Base-by-base conservation (phyloP, 352 stramenopile genomes). In the Elongisporangium prolatum region DNA sequence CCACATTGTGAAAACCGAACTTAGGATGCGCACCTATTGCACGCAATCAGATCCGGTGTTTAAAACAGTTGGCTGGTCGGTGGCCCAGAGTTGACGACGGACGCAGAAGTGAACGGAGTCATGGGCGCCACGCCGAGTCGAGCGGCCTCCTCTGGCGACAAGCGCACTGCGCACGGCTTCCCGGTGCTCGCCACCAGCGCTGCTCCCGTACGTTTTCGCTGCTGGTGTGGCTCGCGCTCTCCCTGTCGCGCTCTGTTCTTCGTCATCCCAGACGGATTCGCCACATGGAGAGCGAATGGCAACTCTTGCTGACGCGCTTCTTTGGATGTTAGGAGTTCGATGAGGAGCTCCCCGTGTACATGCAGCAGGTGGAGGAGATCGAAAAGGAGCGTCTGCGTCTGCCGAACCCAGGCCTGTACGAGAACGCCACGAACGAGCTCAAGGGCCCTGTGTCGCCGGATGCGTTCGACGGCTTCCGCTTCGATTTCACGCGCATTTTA, bases 381-480 rank as follows among this genome's bases (percentile, higher is more conserved):
- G 85, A 94, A 67, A 80, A 85, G 51, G 77, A 91, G 53, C 79
- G 80, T 38, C 58, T 71, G 34, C 75, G 77, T 24, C 58, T 93
- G 60, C 84, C 85, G 21, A 91, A 93, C 74, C 85, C 85, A 16
- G 85, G 85, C 2, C 75, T 91, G 22, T 95, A 92, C 64, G 85
- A 95, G 67, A 93, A 89, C 65, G 76, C 83, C 18, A 82, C 81
- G 21, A 91, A 90, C 71, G 85, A 94, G 65, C 77, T 92, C 55
- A 94, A 94, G 64, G 70, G 65, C 3, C 82, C 84, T 16, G 79
- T 94, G 57, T 90, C 80, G 34, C 80, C 82, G 6, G 84, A 91
- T 53, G 83, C 80, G 16, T 95, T 95, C 56, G 85, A 95, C 61
- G 85, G 85, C 59, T 93, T 95, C 68, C 83, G 85, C 63, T 93